These are phyloP conservation scores for Viola odorata DNA, from an alignment of 345 rosid genomes.

Conservation along the genomic window DNA sequence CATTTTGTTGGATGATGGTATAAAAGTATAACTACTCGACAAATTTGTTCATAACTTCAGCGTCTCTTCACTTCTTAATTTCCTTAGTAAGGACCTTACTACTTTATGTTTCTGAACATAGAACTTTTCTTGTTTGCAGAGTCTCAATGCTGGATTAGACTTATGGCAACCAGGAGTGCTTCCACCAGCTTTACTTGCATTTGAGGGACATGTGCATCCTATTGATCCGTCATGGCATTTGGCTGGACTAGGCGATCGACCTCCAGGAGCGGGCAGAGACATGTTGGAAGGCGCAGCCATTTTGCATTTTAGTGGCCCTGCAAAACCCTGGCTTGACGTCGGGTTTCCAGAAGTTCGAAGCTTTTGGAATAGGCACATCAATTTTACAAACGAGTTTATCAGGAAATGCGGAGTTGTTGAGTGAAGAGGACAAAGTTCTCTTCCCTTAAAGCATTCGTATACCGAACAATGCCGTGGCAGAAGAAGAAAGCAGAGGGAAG, in stretches of 20 bases:
- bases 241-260: constrained; percentile 66
- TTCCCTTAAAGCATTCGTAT: constrained; percentile 12
- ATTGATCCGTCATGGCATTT: constrained; percentile 84
- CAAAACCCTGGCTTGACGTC: constrained; percentile 92
- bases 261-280: constrained; percentile 27
- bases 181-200: constrained; percentile 72
- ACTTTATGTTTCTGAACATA: not conserved
- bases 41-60: not conserved
- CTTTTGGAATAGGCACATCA: constrained; percentile 66
- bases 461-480: constrained; percentile 9
- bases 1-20: no score
- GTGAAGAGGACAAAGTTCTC: constrained; percentile 37
- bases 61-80: no score
- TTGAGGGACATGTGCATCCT: constrained; percentile 59
- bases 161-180: constrained; percentile 85
- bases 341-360: constrained; percentile 56
- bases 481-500: constrained; percentile 58
- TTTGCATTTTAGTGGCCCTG: constrained; percentile 89
- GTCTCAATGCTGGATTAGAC: constrained; percentile 50
- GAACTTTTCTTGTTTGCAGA: constrained; percentile 35
- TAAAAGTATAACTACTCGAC: no score
- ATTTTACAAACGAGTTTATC: constrained; percentile 59
- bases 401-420: constrained; percentile 62
- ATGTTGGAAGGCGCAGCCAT: constrained; percentile 57
- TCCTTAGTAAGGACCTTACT: not conserved